Evolutionary conservation across 2,329 filamentous ascomycete species (phyloP), one percentile per base, ranked within the genome.

Genomic region (Botrytis fabae): DNA sequence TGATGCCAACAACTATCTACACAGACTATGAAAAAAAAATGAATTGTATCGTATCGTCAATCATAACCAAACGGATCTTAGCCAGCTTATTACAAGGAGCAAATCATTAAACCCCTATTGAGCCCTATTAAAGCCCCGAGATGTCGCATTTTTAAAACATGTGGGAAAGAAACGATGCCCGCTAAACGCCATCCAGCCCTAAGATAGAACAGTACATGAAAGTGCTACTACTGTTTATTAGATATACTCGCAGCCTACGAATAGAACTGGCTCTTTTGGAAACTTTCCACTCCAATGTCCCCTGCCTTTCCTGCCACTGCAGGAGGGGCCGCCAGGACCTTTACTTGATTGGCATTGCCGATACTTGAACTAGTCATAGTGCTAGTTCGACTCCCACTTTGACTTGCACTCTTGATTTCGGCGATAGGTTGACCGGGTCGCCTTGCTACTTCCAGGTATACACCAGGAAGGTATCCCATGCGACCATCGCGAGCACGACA

Each of bases 401-500:
- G 78, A 70, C 78, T 80, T 32, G 76, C 78, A 66, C 78, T 80
- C 76, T 81, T 80, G 59, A 80, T 81, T 71, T 80, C 76, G 16
- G 78, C 79, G 35, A 81, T 73, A 2, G 79, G 70, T 44, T 85
- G 84, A 35, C 84, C 85, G 0, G 88, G 86, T 69, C 86, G 84
- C 78, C 86, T 85, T 40, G 89, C 85, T 66, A 96, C 88, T 83
- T 97, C 94, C 42, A 99, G 87, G 80, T 98, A 99, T 1, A 94
- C 95, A 1, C 92, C 90, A 2, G 97, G 96, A 9, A 99, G 87
- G 81, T 98, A 99, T 12, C 96, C 96, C 78, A 97, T 91, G 40
- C 94, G 88, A 63, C 94, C 95, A 81, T 98, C 94, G 74, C 96
- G 88, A 22, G 95, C 92, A 72, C 96, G 89, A 83, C 97, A 99